Base-by-base conservation (phyloP, 192 early-diverging fungal species). In the Bifiguratus adelaidae region DNA sequence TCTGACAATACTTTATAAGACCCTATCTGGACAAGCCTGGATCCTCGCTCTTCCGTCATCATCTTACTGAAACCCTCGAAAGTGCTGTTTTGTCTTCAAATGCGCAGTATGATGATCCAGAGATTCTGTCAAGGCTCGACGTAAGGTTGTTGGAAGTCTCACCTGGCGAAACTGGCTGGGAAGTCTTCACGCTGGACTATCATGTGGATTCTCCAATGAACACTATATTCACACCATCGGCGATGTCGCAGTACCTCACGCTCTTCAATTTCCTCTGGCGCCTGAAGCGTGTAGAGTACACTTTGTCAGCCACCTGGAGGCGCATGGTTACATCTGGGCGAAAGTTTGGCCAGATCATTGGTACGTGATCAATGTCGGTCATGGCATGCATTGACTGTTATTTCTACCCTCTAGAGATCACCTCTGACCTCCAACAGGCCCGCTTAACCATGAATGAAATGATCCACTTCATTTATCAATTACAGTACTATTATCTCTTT, bases 401-500 rank as follows among this genome's bases (percentile, higher is more conserved):
- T 43, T 38, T 4, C 47, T 36, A 48, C 52, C 3, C 12, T 60
- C 25, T 19, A 70, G 74, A 67, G 21, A 50, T 82, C 35, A 58
- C 59, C 25, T 70, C 62, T 34, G 80, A 82, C 12, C 56, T 91
- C 30, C 88, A 88, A 23, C 51, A 69, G 20, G 77, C 82, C 48
- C 68, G 78, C 33, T 62, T 88, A 32, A 68, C 77, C 9, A 77
- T 82, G 55, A 73, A 71, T 13, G 78, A 92, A 60, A 97, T 97
- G 94, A 80, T 86, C 34, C 94, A 97, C 63, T 95, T 93, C 63
- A 75, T 91, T 32, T 76, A 86, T 51, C 92, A 98, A 57, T 65
- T 98, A 37, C 91, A 96, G 61, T 88, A 91, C 58, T 95, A 91
- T 57, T 81, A 91, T 22, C 67, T 87, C 32, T 93, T 95, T 62